phyloP scores from a whole-genome alignment of 441 rosid species.

The Adansonia madagascariensis region DNA sequence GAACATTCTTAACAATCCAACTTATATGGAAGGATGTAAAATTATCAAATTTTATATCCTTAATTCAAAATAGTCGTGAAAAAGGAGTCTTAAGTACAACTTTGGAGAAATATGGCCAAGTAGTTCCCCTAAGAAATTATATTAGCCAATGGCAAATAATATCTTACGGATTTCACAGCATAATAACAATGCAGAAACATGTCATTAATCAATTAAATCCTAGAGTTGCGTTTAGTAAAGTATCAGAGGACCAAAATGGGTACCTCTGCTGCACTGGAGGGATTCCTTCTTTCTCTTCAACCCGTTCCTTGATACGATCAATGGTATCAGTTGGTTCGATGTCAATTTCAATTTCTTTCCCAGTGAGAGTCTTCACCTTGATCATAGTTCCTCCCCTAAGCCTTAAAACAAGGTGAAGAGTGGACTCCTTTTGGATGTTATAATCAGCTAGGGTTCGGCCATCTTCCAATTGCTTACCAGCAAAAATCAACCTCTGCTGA shows the following conservation, averaged over 20 bases:
- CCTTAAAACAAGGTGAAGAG: constrained; percentile 25
- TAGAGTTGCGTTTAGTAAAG: neutral
- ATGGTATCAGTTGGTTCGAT: constrained; percentile 27
- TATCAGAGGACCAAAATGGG: neutral
- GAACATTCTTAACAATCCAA: neutral
- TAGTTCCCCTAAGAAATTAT: neutral
- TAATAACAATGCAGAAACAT: neutral
- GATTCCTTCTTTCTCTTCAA: constrained; percentile 31
- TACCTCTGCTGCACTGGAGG: constrained; percentile 28
- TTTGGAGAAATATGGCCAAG: neutral
- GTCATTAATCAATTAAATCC: neutral
- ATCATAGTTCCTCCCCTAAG: constrained; percentile 30
- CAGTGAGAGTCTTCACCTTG: constrained; percentile 31
- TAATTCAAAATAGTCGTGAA: neutral
- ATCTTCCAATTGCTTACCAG: constrained; percentile 28
- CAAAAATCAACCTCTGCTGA: constrained; percentile 29
- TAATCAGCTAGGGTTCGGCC: constrained; percentile 24
- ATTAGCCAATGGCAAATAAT: neutral
- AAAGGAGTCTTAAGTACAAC: neutral
- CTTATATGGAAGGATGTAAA: neutral
- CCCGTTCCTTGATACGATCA: constrained; percentile 24
- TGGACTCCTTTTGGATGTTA: constrained; percentile 25
- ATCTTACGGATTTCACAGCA: neutral
- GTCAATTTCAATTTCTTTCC: constrained; percentile 28
- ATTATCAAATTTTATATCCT: neutral